phyloP scores from a whole-genome alignment of 768 basidiomycete genomes.

The Galerina sulciceps region DNA sequence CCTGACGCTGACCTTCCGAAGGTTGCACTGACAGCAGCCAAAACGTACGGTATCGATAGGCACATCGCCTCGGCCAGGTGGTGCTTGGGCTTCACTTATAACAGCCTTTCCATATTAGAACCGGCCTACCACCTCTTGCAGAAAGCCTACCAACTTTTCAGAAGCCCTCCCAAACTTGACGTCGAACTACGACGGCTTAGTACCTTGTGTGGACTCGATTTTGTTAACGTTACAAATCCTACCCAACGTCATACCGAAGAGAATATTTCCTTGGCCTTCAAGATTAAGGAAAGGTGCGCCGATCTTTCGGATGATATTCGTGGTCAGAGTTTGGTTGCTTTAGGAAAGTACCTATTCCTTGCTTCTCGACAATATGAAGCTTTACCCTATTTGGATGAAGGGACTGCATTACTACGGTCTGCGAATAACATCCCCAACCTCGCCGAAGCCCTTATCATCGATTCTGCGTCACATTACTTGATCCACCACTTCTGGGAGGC shows the following conservation, averaged over 20 bases:
- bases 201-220: too few species aligned
- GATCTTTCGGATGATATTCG: slow-evolving; percentile 1
- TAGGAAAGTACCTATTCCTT: background rate
- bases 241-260: too few species aligned
- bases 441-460: background rate
- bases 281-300: too few species aligned
- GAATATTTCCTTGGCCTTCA: too few species aligned
- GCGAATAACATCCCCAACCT: background rate
- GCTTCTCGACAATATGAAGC: background rate
- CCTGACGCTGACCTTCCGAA: background rate
- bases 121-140: background rate
- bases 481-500: background rate
- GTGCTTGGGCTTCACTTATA: too few species aligned
- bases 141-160: background rate
- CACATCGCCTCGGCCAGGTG: too few species aligned
- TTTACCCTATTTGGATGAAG: background rate
- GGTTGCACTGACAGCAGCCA: too few species aligned
- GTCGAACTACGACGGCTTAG: too few species aligned
- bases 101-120: too few species aligned
- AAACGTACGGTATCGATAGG: too few species aligned
- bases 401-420: background rate
- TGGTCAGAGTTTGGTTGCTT: background rate
- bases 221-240: too few species aligned
- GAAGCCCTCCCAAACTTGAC: background rate
- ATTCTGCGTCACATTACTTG: slow-evolving; percentile 1